A percentile compares a stretch with the other conserved stretches of the same genome.
Conservation (phyloP, 305 asterid genomes). For the Solanum hybrid region DNA sequence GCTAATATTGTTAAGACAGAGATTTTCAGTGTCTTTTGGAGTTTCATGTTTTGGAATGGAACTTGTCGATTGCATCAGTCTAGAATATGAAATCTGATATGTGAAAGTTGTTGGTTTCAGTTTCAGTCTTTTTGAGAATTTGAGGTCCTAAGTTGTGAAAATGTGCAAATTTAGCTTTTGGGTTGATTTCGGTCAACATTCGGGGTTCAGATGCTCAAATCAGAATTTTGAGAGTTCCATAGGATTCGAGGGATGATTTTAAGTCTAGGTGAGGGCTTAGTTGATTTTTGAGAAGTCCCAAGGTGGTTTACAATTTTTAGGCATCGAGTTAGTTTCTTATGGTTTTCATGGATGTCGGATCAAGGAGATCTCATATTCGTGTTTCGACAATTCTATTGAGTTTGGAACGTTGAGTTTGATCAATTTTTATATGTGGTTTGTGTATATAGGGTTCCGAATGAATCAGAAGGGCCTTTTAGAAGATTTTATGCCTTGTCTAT, state of each 20-base stretch:
- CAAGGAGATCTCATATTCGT: not conserved
- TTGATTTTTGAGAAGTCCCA: not conserved
- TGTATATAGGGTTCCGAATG: no score
- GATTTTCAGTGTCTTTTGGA: not conserved
- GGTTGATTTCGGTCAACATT: not conserved
- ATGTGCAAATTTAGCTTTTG: not conserved
- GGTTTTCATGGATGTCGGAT: not conserved
- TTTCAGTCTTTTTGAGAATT: not conserved
- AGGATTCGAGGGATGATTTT: not conserved
- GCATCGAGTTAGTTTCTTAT: not conserved
- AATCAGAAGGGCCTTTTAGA: no score
- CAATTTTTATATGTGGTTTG: not conserved
- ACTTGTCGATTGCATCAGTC: not conserved
- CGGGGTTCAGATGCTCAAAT: not conserved
- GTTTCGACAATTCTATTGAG: not conserved
- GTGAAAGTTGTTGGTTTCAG: not conserved
- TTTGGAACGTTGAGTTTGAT: not conserved
- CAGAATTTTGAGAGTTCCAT: not conserved
- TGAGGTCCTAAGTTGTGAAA: not conserved
- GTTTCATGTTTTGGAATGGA: not conserved
- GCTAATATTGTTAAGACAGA: not conserved
- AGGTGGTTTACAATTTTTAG: not conserved
- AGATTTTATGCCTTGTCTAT: no score
- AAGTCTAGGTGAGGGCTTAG: not conserved
- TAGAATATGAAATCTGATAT: not conserved